Evolutionary conservation across 768 basidiomycete species (phyloP).

Genomic region (Kwoniella dendrophila): DNA sequence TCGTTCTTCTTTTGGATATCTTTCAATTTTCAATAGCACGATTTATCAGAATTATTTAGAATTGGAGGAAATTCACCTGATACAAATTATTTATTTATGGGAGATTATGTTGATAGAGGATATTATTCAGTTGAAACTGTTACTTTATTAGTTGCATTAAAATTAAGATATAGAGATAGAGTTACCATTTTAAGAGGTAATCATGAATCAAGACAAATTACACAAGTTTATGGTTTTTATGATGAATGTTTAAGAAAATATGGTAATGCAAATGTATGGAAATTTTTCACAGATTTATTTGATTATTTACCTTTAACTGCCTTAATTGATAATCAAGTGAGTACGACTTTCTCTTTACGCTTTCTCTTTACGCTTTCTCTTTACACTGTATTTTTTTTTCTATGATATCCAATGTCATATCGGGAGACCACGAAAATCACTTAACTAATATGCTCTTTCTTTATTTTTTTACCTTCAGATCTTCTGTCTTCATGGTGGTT

Average conservation of each 20-base stretch:
- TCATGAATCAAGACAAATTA: conserved; percentile 99
- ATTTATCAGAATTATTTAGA: conserved; percentile 96
- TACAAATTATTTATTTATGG: conserved; percentile 99
- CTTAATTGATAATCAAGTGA: conserved; percentile 96
- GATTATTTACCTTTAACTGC: conserved; percentile 97
- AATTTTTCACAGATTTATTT: conserved; percentile 97
- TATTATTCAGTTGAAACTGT: conserved; percentile 99
- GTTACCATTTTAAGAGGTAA: conserved; percentile 98
- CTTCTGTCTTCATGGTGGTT: conserved; percentile 96
- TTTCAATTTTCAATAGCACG: conserved; percentile 73
- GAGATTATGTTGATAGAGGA: conserved; percentile 98
- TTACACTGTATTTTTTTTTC: too few species aligned
- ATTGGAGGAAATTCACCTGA: conserved; percentile 99
- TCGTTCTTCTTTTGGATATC: too few species aligned
- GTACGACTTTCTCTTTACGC: conserved; percentile 58
- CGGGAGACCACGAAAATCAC: too few species aligned
- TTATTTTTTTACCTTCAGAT: too few species aligned
- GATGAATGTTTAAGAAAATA: conserved; percentile 99
- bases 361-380: too few species aligned
- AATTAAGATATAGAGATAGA: conserved; percentile 95
- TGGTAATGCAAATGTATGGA: conserved; percentile 99
- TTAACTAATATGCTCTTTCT: too few species aligned
- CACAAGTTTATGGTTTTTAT: conserved; percentile 99
- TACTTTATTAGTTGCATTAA: conserved; percentile 92
- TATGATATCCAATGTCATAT: too few species aligned